phyloP scores from a whole-genome alignment of 1,139 yeast genomes.

The Diutina mesorugosa region DNA sequence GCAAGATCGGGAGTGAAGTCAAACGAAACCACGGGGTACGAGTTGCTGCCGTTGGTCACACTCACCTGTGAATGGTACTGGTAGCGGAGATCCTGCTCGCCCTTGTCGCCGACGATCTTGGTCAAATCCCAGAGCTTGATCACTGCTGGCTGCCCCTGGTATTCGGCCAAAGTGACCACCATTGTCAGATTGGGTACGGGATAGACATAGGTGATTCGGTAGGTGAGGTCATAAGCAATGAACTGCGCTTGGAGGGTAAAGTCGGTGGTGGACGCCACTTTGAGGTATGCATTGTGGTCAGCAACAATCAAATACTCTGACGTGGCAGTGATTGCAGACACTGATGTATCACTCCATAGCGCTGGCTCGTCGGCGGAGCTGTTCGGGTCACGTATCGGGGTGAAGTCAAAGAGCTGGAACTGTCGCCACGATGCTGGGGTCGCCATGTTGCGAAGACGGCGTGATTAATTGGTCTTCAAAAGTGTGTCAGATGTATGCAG shows the following conservation, averaged over 20 bases:
- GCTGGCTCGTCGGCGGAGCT: slow-evolving; percentile 44
- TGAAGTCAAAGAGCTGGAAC: slow-evolving; percentile 73
- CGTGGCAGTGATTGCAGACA: slow-evolving; percentile 49
- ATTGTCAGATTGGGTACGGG: slow-evolving; percentile 34
- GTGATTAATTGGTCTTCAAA: not conserved
- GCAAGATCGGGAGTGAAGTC: slow-evolving; percentile 43
- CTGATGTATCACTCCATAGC: slow-evolving; percentile 67
- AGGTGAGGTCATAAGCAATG: slow-evolving; percentile 52
- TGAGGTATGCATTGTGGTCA: slow-evolving; percentile 39
- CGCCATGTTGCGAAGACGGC: slow-evolving; percentile 8
- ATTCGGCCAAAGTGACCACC: slow-evolving; percentile 62
- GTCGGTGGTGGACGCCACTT: slow-evolving; percentile 36
- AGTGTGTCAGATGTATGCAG: not conserved
- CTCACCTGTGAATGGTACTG: slow-evolving; percentile 22
- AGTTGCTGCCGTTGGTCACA: slow-evolving; percentile 42
- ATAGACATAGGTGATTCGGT: slow-evolving; percentile 44
- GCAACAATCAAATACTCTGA: slow-evolving; percentile 46
- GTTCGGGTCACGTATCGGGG: slow-evolving; percentile 77
- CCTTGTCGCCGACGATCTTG: slow-evolving; percentile 23
- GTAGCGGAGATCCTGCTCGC: slow-evolving; percentile 16
- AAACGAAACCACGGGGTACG: slow-evolving; percentile 63
- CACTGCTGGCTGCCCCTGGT: slow-evolving; percentile 54
- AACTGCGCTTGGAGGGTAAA: slow-evolving; percentile 37
- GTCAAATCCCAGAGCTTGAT: slow-evolving; percentile 65
- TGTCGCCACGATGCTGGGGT: slow-evolving; percentile 62